Conservation (phyloP, 192 early-diverging fungal species). For the Gigaspora rosea region DNA sequence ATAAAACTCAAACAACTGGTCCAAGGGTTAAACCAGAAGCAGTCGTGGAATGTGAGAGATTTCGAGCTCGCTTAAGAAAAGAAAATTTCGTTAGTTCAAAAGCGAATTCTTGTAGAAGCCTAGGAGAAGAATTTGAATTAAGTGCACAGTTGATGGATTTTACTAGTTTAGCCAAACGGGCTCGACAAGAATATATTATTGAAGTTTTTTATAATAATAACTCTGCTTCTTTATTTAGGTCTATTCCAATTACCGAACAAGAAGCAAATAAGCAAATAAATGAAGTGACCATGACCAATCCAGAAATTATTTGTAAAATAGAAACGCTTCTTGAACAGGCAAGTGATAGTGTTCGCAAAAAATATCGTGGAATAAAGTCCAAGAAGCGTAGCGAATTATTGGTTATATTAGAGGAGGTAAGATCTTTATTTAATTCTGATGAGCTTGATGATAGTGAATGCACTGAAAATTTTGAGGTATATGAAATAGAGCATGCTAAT, state of each 20-base stretch:
- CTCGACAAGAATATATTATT: constrained; percentile 24
- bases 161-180: background rate
- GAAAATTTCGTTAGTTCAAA: background rate
- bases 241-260: constrained; percentile 24
- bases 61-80: background rate
- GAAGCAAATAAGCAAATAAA: background rate
- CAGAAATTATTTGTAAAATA: constrained; percentile 20
- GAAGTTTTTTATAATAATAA: constrained; percentile 25
- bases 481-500: no score
- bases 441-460: background rate
- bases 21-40: constrained; percentile 6
- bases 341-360: constrained; percentile 13
- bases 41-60: background rate
- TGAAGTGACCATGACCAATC: background rate
- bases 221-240: constrained; percentile 23
- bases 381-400: constrained; percentile 15
- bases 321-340: constrained; percentile 26
- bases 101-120: background rate
- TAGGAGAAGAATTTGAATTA: constrained; percentile 16
- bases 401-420: constrained; percentile 14
- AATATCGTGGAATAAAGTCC: constrained; percentile 9
- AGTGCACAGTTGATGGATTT: constrained; percentile 1
- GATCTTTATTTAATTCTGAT: no score
- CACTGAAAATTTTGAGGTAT: no score
- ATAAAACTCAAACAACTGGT: constrained; percentile 4